A percentile compares a stretch with the other conserved stretches of the same genome.
These are phyloP conservation scores for Hibiscus tridactylites DNA, from an alignment of 345 rosid species.

Conservation along the genomic window DNA sequence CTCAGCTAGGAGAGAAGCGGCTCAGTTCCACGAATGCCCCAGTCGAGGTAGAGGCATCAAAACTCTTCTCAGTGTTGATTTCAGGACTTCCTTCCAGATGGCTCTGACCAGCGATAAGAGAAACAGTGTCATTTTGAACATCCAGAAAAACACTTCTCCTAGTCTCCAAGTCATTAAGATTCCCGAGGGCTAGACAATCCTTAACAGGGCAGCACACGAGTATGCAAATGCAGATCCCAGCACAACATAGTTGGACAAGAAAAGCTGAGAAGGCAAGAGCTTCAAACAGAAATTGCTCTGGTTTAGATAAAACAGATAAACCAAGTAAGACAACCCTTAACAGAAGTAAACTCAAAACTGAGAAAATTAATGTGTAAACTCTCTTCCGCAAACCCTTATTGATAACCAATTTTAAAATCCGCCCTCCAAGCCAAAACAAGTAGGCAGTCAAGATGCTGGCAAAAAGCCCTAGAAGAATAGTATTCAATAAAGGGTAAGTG, in stretches of 20 bases:
- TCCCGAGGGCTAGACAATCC: constrained; percentile 79
- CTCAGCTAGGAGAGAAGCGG: constrained; percentile 55
- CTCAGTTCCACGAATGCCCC: constrained; percentile 54
- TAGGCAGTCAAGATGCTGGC: constrained; percentile 54
- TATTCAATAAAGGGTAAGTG: constrained; percentile 84
- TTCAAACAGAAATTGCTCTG: constrained; percentile 67
- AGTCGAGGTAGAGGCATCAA: constrained; percentile 47
- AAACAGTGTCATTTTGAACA: constrained; percentile 43
- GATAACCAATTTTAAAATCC: constrained; percentile 75
- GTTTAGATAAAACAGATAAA: constrained; percentile 60
- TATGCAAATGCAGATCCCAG: constrained; percentile 67
- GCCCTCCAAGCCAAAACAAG: constrained; percentile 92
- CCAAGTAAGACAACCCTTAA: constrained; percentile 81
- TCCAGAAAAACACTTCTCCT: constrained; percentile 34
- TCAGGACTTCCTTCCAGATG: constrained; percentile 35
- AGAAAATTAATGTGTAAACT: constrained; percentile 69
- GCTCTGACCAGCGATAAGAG: constrained; percentile 52
- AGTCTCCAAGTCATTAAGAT: constrained; percentile 49
- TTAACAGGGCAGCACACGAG: constrained; percentile 86
- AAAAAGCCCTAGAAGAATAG: constrained; percentile 71
- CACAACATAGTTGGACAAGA: constrained; percentile 64
- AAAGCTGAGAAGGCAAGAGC: constrained; percentile 73
- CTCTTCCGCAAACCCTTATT: constrained; percentile 90
- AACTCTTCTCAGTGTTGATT: constrained; percentile 43
- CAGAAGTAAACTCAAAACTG: constrained; percentile 78